Conservation (phyloP, 2,329 filamentous ascomycete genomes). For the Xylaria sp. region DNA sequence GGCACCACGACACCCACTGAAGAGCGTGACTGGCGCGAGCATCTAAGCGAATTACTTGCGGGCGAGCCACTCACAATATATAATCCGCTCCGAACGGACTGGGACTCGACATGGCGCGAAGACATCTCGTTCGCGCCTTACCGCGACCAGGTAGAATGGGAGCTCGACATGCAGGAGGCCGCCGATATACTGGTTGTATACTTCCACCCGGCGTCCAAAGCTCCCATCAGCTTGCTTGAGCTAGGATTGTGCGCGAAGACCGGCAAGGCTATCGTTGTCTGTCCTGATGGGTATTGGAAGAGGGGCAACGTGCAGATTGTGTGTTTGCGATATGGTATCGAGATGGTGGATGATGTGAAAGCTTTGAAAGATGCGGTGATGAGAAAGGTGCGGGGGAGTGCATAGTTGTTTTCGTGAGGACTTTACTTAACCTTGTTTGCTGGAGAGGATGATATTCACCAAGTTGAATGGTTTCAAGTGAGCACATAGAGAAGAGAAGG, state of each 20-base stretch:
- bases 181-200: constrained; percentile 67
- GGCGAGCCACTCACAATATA: constrained; percentile 63
- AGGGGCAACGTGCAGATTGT: constrained; percentile 70
- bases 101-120: constrained; percentile 65
- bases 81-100: constrained; percentile 67
- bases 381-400: constrained; percentile 44
- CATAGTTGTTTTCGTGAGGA: background rate
- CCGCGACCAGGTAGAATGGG: constrained; percentile 66
- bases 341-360: constrained; percentile 56
- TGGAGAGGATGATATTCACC: background rate
- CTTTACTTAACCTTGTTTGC: background rate
- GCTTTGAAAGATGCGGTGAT: constrained; percentile 54
- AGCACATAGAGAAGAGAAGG: background rate
- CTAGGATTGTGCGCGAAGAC: constrained; percentile 62
- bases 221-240: constrained; percentile 70
- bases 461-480: no score
- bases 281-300: constrained; percentile 63
- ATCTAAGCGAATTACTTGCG: constrained; percentile 55
- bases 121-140: constrained; percentile 60
- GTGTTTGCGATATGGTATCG: constrained; percentile 60
- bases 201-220: constrained; percentile 63
- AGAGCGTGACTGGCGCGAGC: constrained; percentile 62
- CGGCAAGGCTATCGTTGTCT: constrained; percentile 64
- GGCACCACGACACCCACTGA: constrained; percentile 62
- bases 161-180: constrained; percentile 65